Evolutionary conservation across 1,139 yeast genomes (phyloP).

Genomic region (Blastobotrys illinoisensis): DNA sequence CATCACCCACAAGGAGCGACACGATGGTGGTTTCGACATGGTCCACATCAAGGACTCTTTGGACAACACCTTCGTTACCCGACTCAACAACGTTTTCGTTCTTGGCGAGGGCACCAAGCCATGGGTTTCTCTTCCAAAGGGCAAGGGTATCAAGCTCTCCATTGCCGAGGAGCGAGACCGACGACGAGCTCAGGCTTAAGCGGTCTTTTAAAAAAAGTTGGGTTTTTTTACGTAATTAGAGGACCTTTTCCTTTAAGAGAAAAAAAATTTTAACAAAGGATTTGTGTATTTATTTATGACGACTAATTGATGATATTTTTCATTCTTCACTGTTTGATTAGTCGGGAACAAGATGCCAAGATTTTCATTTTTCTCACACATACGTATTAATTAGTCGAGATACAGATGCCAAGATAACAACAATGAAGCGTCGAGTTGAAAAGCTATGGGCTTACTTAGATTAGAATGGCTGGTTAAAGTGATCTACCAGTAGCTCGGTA

Average conservation of each 20-base stretch:
- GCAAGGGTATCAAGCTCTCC: conserved; percentile 98
- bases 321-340: too few species aligned
- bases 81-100: conserved; percentile 93
- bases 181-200: conserved; percentile 43
- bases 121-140: conserved; percentile 97
- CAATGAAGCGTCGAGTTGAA: too few species aligned
- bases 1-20: conserved; percentile 96
- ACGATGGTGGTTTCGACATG: conserved; percentile 99
- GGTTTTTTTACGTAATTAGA: not conserved
- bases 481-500: conserved; percentile 39
- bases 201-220: not conserved
- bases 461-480: conserved; percentile 13
- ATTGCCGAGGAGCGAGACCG: conserved; percentile 99
- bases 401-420: too few species aligned
- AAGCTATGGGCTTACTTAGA: too few species aligned
- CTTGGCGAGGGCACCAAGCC: conserved; percentile 99
- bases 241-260: not conserved
- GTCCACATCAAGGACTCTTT: conserved; percentile 97
- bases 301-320: not conserved
- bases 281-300: not conserved
- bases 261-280: not conserved
- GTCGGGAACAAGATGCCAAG: too few species aligned
- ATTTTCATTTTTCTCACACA: too few species aligned
- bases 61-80: conserved; percentile 97
- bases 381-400: not conserved